phyloP scores from a whole-genome alignment of 768 basidiomycete species.

The Symmetrospora coprosmae region DNA sequence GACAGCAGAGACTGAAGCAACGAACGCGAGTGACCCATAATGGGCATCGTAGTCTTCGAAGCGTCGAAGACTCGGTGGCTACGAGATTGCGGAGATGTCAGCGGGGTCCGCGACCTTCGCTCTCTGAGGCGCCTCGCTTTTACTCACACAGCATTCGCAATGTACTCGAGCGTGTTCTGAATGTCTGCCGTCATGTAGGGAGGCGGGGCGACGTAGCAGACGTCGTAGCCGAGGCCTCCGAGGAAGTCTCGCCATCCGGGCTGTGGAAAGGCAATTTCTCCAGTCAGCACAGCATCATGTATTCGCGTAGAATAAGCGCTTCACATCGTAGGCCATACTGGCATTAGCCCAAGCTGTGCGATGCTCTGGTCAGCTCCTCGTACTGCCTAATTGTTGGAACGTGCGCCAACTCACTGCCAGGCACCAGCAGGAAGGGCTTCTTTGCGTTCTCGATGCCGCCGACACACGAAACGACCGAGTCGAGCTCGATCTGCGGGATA shows the following conservation, averaged over 20 bases:
- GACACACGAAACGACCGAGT: neutral
- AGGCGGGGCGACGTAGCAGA: constrained; percentile 14
- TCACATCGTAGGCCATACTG: neutral
- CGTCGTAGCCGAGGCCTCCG: constrained; percentile 10
- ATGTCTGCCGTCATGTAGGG: constrained; percentile 5
- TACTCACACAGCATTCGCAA: constrained; percentile 5
- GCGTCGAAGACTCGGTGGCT: neutral
- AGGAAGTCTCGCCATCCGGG: neutral
- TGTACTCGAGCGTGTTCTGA: constrained; percentile 16
- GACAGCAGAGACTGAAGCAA: neutral
- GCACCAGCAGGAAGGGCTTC: constrained; percentile 16
- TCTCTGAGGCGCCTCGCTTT: neutral
- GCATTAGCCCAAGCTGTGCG: neutral
- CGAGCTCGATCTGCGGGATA: neutral
- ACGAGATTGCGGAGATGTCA: neutral
- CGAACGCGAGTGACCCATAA: neutral
- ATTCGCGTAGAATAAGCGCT: neutral
- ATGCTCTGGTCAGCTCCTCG: too few relatives aligned
- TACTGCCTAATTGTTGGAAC: too few relatives aligned
- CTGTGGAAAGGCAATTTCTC: neutral
- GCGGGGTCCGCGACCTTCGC: neutral
- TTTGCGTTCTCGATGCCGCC: constrained; percentile 4
- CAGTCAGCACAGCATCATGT: too few relatives aligned
- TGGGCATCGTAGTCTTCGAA: neutral
- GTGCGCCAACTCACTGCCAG: constrained; percentile 20